Percentiles rank a stretch among this genome's conserved stretches.
These are phyloP conservation scores for Kitagawia praeruptora DNA, from an alignment of 129 eudicot species.

Conservation along the genomic window DNA sequence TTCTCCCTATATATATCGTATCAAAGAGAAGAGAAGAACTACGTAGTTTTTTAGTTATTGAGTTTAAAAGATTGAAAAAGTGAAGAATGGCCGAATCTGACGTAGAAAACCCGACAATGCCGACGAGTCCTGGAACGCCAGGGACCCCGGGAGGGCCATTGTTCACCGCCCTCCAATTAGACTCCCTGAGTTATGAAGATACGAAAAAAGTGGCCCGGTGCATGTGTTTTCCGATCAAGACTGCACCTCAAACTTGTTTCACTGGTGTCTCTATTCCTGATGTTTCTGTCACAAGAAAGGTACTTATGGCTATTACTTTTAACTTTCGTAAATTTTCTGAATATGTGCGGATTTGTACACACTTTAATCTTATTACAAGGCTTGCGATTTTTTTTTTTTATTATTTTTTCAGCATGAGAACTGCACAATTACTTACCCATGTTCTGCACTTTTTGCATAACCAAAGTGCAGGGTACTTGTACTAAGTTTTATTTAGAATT, in stretches of 20 bases:
- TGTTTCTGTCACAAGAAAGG: slow-evolving; percentile 80
- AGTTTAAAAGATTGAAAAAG: neutral
- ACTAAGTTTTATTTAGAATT: neutral
- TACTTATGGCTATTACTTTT: neutral
- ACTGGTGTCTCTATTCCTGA: slow-evolving; percentile 39
- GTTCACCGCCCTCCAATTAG: slow-evolving; percentile 16
- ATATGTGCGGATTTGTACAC: no score
- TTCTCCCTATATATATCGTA: no score
- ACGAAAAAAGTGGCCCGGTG: slow-evolving; percentile 24
- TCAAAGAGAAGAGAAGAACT: no score
- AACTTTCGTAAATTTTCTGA: no score
- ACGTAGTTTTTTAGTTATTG: neutral
- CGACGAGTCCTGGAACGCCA: slow-evolving; percentile 17
- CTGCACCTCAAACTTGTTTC: slow-evolving; percentile 59
- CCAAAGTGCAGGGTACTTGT: neutral
- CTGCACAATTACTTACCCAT: no score
- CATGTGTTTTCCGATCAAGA: slow-evolving; percentile 21
- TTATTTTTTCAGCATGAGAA: no score
- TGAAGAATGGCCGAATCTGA: neutral
- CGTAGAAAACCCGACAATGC: neutral
- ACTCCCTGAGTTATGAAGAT: slow-evolving; percentile 27
- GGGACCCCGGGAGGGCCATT: slow-evolving; percentile 26
- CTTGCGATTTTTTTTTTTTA: no score
- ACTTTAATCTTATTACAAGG: no score
- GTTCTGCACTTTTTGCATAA: no score